These are phyloP conservation scores for Crithidia fasciculata DNA, from an alignment of 208 protist species.

Conservation along the genomic window DNA sequence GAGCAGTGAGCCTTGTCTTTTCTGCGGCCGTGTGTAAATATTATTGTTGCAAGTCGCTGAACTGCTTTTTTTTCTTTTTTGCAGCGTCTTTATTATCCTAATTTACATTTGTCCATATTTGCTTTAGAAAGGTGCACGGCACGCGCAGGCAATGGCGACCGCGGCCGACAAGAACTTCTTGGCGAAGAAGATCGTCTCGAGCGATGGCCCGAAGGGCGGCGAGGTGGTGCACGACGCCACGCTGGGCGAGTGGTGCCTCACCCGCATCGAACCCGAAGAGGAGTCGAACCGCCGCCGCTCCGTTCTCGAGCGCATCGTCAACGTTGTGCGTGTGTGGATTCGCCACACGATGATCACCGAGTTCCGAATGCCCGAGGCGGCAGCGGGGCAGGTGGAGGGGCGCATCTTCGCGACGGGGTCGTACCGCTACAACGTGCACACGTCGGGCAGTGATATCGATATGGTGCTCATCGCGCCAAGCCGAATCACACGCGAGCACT, in stretches of 20 bases:
- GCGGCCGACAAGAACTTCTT: conserved; percentile 68
- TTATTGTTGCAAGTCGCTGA: no score
- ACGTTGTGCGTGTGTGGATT: conserved; percentile 88
- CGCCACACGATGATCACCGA: conserved; percentile 88
- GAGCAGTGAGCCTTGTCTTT: no score
- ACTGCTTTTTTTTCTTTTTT: no score
- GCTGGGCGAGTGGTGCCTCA: conserved; percentile 74
- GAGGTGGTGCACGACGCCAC: conserved; percentile 76
- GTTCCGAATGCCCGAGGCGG: conserved; percentile 89
- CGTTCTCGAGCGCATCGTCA: conserved; percentile 85
- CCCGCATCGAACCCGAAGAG: conserved; percentile 88
- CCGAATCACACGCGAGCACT: conserved; percentile 92
- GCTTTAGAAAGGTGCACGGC: no score
- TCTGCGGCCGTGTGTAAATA: no score
- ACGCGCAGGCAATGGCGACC: not conserved
- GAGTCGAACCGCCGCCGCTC: conserved; percentile 84
- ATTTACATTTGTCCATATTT: no score
- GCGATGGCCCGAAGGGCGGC: conserved; percentile 74
- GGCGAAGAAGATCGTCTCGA: conserved; percentile 78
- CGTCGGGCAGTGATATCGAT: conserved; percentile 97
- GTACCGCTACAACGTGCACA: conserved; percentile 98
- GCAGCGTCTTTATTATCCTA: not conserved
- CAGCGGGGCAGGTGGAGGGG: conserved; percentile 86
- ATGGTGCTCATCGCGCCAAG: conserved; percentile 95
- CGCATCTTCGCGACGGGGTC: conserved; percentile 98